Conservation (phyloP, 768 basidiomycete species). For the Holtermannia corniformis region DNA sequence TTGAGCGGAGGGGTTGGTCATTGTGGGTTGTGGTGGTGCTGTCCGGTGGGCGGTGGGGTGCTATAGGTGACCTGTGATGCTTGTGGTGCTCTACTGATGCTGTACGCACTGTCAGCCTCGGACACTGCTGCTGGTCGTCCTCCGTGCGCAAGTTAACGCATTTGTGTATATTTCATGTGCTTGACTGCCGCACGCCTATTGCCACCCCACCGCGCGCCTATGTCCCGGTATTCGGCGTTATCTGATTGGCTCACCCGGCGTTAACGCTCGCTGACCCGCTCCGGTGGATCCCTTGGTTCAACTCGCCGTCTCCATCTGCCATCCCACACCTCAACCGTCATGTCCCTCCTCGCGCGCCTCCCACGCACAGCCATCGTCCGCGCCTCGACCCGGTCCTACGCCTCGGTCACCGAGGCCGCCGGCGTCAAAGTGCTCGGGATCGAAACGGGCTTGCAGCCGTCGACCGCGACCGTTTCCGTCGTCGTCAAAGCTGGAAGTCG, state of each 20-base stretch:
- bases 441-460: constrained; percentile 62
- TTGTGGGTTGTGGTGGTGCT: background rate
- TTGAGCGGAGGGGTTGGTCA: constrained; percentile 6
- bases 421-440: constrained; percentile 79
- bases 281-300: background rate
- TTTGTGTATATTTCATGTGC: too few relatives aligned
- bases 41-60: too few relatives aligned
- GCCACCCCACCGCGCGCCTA: background rate
- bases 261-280: background rate
- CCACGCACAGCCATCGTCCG: constrained; percentile 7
- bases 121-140: too few relatives aligned
- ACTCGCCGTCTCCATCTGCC: background rate
- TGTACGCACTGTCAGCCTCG: too few relatives aligned
- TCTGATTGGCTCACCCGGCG: background rate
- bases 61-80: too few relatives aligned
- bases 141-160: too few relatives aligned
- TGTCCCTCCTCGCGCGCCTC: constrained; percentile 3
- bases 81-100: too few relatives aligned
- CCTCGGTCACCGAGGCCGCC: constrained; percentile 56
- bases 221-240: background rate
- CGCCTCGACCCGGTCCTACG: constrained; percentile 48
- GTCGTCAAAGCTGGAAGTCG: constrained; percentile 87
- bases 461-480: constrained; percentile 72
- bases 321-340: background rate
- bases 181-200: too few relatives aligned